phyloP scores from a whole-genome alignment of 2,329 filamentous ascomycete species.

The Penicillium freii region DNA sequence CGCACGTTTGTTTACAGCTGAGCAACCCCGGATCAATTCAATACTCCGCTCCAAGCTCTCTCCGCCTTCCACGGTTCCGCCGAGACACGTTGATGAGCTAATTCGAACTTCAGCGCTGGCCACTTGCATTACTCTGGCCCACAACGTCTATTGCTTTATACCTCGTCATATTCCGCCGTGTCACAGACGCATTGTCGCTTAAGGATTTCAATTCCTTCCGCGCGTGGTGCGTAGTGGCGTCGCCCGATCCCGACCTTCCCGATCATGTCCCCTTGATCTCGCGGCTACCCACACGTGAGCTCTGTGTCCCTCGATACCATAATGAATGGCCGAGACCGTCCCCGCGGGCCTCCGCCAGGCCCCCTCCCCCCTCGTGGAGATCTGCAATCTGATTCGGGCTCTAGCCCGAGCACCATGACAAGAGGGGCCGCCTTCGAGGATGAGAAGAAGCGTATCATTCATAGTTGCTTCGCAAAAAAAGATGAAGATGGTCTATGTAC shows the following conservation, averaged over 20 bases:
- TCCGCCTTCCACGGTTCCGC: constrained; percentile 27
- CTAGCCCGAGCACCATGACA: constrained; percentile 36
- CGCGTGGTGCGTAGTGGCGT: constrained; percentile 14
- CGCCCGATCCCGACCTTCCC: constrained; percentile 18
- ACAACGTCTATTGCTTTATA: constrained; percentile 6
- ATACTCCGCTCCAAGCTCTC: constrained; percentile 30
- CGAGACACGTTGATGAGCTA: constrained; percentile 19
- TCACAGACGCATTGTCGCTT: background rate
- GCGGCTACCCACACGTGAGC: constrained; percentile 25
- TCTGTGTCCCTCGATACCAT: constrained; percentile 22
- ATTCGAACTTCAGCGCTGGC: constrained; percentile 15
- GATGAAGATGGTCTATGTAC: constrained; percentile 82
- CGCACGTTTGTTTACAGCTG: background rate
- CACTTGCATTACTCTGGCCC: constrained; percentile 11
- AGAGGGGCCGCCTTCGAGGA: constrained; percentile 89
- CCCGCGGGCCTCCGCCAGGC: constrained; percentile 33
- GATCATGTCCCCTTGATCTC: constrained; percentile 37
- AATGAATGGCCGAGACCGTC: constrained; percentile 41
- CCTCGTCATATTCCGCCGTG: background rate
- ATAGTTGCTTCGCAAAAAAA: constrained; percentile 89
- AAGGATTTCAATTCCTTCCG: constrained; percentile 6
- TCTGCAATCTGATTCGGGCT: constrained; percentile 31
- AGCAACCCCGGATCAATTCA: constrained; percentile 17
- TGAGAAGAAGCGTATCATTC: constrained; percentile 90
- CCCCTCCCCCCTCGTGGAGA: constrained; percentile 34